Conservation (phyloP, 805 yeast genomes). For the Ogataea allantospora region DNA sequence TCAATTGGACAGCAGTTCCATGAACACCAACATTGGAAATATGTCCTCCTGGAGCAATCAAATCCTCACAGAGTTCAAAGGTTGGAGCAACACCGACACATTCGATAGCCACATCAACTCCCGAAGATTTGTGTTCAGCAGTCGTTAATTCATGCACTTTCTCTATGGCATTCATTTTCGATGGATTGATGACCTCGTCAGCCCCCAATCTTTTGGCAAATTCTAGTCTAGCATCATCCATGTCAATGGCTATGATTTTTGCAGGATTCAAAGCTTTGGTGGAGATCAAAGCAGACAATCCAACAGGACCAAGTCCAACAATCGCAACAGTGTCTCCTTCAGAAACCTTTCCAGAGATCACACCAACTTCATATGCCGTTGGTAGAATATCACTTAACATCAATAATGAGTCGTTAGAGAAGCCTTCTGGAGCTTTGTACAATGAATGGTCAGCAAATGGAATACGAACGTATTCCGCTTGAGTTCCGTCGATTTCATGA, state of each 20-base stretch:
- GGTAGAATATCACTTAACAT: conserved; percentile 66
- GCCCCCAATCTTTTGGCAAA: conserved; percentile 62
- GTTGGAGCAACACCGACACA: conserved; percentile 67
- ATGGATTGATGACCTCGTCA: conserved; percentile 53
- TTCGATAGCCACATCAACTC: conserved; percentile 62
- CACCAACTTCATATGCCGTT: conserved; percentile 67
- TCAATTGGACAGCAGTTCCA: conserved; percentile 41
- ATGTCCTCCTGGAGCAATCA: conserved; percentile 58
- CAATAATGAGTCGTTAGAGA: conserved; percentile 47
- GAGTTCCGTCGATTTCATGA: conserved; percentile 65
- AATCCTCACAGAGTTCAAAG: conserved; percentile 55
- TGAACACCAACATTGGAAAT: conserved; percentile 65
- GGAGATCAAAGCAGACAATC: conserved; percentile 58
- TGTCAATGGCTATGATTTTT: conserved; percentile 54
- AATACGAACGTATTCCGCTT: conserved; percentile 58
- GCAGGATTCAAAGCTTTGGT: conserved; percentile 56
- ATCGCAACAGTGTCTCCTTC: conserved; percentile 61
- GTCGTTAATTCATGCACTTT: conserved; percentile 34
- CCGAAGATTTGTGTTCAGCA: conserved; percentile 36
- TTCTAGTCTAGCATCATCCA: conserved; percentile 56
- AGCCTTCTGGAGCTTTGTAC: conserved; percentile 32
- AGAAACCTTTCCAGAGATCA: conserved; percentile 49
- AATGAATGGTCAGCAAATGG: conserved; percentile 47
- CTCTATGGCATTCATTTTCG: conserved; percentile 40
- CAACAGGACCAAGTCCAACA: conserved; percentile 69